Evolutionary conservation across 192 early-diverging fungal species (phyloP).

Genomic region (Coemansia sp.): DNA sequence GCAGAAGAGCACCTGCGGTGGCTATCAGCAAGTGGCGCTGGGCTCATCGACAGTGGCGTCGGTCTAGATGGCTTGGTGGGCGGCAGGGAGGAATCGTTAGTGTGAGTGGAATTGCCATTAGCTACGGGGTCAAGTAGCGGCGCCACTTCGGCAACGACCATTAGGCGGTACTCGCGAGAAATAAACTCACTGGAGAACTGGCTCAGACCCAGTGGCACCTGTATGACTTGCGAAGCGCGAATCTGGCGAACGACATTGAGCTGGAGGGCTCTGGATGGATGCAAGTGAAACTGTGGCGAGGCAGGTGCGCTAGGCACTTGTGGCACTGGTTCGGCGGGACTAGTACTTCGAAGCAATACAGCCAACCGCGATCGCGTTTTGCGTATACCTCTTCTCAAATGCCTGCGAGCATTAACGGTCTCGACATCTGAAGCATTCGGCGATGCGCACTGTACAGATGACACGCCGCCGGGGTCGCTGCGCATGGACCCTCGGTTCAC

Average conservation of each 20-base stretch:
- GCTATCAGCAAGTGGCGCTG: background rate
- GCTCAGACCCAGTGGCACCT: constrained; percentile 41
- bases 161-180: constrained; percentile 52
- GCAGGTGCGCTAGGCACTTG: background rate
- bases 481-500: constrained; percentile 3
- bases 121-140: constrained; percentile 18
- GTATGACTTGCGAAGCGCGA: constrained; percentile 34
- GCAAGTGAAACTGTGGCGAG: background rate
- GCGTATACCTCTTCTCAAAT: constrained; percentile 22
- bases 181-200: constrained; percentile 48
- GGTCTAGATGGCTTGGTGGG: background rate
- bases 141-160: constrained; percentile 45
- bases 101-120: constrained; percentile 15
- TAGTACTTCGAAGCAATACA: constrained; percentile 21
- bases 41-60: background rate
- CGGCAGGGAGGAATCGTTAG: constrained; percentile 5
- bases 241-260: constrained; percentile 36
- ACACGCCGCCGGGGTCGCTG: constrained; percentile 4
- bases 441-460: background rate
- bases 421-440: background rate
- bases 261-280: background rate
- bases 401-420: background rate
- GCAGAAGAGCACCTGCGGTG: background rate
- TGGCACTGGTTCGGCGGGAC: background rate
- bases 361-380: constrained; percentile 36